These are phyloP conservation scores for Chalaropsis ovoidea DNA, from an alignment of 2,329 filamentous ascomycete genomes.

Conservation along the genomic window DNA sequence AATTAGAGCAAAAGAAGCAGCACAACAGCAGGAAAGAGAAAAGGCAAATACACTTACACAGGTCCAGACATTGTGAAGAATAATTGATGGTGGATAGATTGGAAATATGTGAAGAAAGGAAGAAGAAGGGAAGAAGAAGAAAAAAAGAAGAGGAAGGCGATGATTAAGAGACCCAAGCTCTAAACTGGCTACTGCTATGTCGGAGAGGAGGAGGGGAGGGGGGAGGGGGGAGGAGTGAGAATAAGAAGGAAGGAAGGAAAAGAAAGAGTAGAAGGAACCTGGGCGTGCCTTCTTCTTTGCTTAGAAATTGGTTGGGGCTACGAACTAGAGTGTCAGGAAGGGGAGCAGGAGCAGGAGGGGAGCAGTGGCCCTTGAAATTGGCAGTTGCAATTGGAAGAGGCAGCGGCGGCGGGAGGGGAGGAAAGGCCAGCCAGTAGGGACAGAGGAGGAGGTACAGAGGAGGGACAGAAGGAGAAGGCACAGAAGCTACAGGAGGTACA, in stretches of 20 bases:
- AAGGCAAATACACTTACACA: slow-evolving; percentile 47
- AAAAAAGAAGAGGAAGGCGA: slow-evolving; percentile 4
- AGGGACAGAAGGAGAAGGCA: too few relatives aligned
- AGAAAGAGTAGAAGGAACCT: slow-evolving; percentile 16
- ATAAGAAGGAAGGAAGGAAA: slow-evolving; percentile 14
- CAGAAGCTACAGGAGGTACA: too few relatives aligned
- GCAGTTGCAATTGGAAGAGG: not conserved
- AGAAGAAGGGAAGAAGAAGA: slow-evolving; percentile 10
- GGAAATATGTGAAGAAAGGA: not conserved
- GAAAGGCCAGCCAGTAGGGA: too few relatives aligned
- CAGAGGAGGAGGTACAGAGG: too few relatives aligned
- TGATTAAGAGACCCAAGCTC: slow-evolving; percentile 20
- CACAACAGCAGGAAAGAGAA: not conserved
- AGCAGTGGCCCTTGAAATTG: slow-evolving; percentile 12
- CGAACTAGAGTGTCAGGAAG: slow-evolving; percentile 6
- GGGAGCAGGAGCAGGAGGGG: too few relatives aligned
- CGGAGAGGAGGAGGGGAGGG: slow-evolving; percentile 5
- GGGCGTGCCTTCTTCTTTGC: slow-evolving; percentile 13
- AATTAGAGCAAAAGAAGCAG: not conserved
- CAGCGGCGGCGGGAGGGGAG: too few relatives aligned
- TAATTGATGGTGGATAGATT: slow-evolving; percentile 11
- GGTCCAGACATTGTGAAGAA: slow-evolving; percentile 51
- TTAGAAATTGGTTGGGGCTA: slow-evolving; percentile 20
- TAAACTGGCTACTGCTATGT: slow-evolving; percentile 24
- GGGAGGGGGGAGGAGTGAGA: not conserved